Evolutionary conservation across 2,329 filamentous ascomycete species (phyloP).

Genomic region (Sarocladium oryzae): DNA sequence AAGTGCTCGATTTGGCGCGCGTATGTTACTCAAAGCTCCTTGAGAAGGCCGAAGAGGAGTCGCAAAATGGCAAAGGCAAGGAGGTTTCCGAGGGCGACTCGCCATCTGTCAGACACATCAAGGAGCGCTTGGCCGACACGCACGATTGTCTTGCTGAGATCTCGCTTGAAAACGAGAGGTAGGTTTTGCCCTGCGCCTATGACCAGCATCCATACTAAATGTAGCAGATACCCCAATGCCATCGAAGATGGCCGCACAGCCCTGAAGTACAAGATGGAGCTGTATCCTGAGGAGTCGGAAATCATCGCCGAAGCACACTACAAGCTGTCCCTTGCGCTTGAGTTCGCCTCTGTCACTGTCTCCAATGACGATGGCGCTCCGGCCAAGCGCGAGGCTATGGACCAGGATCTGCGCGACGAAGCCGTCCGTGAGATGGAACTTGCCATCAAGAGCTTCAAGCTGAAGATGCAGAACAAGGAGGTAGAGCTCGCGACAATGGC

Average conservation of each 20-base stretch:
- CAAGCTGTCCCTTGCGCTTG: conserved; percentile 89
- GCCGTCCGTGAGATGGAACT: conserved; percentile 65
- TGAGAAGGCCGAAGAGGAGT: conserved; percentile 29
- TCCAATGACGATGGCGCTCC: conserved; percentile 41
- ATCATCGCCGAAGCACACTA: conserved; percentile 92
- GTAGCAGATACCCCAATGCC: conserved; percentile 67
- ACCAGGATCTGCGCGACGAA: conserved; percentile 65
- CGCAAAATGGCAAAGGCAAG: conserved; percentile 35
- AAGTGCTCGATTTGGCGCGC: conserved; percentile 75
- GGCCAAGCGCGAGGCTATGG: conserved; percentile 46
- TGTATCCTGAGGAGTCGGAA: conserved; percentile 75
- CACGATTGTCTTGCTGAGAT: conserved; percentile 94
- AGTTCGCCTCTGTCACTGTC: conserved; percentile 78
- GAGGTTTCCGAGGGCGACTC: conserved; percentile 33
- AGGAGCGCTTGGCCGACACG: conserved; percentile 84
- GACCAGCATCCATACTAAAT: conserved; percentile 8
- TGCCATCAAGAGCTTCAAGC: conserved; percentile 65
- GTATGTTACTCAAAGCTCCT: conserved; percentile 55
- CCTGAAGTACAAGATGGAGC: conserved; percentile 68
- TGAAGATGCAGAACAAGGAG: conserved; percentile 65
- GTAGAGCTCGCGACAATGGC: conserved; percentile 56
- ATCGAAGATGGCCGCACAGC: conserved; percentile 75
- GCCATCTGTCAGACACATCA: conserved; percentile 51
- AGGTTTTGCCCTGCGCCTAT: conserved; percentile 15
- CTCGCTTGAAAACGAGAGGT: conserved; percentile 89